Percentiles rank a stretch among this genome's conserved stretches.
These are phyloP conservation scores for Mangifera indica DNA, from an alignment of 345 rosid genomes.

Conservation along the genomic window DNA sequence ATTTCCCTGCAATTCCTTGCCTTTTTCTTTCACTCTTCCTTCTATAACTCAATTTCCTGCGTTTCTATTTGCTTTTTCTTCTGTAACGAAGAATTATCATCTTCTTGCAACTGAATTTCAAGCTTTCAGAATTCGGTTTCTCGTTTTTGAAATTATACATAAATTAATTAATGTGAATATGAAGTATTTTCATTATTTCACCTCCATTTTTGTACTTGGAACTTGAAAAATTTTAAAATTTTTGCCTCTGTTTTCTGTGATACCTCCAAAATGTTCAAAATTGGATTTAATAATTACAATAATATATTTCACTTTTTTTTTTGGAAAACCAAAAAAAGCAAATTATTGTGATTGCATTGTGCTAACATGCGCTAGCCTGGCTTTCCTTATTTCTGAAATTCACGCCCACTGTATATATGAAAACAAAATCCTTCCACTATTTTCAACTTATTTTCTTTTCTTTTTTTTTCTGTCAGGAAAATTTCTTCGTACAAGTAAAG, in stretches of 20 bases:
- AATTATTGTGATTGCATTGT: not conserved
- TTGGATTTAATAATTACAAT: not conserved
- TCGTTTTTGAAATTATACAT: too few relatives aligned
- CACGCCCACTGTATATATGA: not conserved
- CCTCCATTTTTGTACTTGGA: not conserved
- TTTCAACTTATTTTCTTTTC: too few relatives aligned
- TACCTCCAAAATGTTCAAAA: not conserved
- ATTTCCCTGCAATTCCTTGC: too few relatives aligned
- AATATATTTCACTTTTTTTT: not conserved
- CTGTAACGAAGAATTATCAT: too few relatives aligned
- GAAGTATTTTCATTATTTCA: not conserved
- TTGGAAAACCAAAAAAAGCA: not conserved
- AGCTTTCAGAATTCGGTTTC: too few relatives aligned
- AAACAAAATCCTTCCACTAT: not conserved
- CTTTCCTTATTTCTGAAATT: not conserved
- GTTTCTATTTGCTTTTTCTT: too few relatives aligned
- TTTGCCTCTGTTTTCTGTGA: not conserved
- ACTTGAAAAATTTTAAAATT: too few relatives aligned
- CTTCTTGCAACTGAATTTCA: too few relatives aligned
- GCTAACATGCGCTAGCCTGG: slow-evolving; percentile 28
- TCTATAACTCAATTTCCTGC: too few relatives aligned
- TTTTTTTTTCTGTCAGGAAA: slow-evolving; percentile 30
- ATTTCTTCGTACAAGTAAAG: not conserved
- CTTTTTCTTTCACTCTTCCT: too few relatives aligned
- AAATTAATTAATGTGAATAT: too few relatives aligned